A percentile compares a stretch with the other conserved stretches of the same genome.
These are phyloP conservation scores for Pseudocercospora fijiensis DNA, from an alignment of 2,329 filamentous ascomycete species.

Conservation along the genomic window DNA sequence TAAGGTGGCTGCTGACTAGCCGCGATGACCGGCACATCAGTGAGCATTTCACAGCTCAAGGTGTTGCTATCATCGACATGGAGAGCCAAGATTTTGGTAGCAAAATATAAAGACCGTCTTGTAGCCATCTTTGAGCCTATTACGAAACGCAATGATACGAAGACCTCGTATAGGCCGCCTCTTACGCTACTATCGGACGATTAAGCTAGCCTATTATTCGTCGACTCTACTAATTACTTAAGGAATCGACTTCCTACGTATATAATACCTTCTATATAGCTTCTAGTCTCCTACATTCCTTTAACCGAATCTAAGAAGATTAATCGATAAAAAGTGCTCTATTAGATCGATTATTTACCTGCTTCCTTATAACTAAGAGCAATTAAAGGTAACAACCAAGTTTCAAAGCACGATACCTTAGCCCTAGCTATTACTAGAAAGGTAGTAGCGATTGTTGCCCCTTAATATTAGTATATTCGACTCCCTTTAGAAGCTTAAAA, in stretches of 20 bases:
- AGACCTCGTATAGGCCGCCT: not conserved
- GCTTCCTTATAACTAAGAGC: not conserved
- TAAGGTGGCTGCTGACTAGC: too few relatives aligned
- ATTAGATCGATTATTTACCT: not conserved
- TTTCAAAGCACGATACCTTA: not conserved
- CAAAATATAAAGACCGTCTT: not conserved
- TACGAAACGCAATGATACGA: not conserved
- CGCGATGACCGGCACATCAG: too few relatives aligned
- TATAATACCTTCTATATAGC: not conserved
- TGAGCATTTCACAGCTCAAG: too few relatives aligned
- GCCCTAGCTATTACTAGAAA: not conserved
- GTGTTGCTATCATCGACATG: too few relatives aligned
- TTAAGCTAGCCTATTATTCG: not conserved
- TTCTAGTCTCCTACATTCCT: not conserved
- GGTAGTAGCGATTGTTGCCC: not conserved
- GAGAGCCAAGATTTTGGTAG: too few relatives aligned
- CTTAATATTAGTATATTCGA: not conserved
- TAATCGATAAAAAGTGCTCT: not conserved
- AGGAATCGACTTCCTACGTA: not conserved
- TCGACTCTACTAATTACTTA: not conserved
- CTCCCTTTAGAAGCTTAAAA: not conserved
- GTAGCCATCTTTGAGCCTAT: not conserved
- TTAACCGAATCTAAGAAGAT: not conserved
- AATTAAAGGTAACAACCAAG: not conserved
- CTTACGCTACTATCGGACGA: not conserved